These are phyloP conservation scores for Knoxdaviesia proteae DNA, from an alignment of 2,329 filamentous ascomycete species.

Conservation along the genomic window DNA sequence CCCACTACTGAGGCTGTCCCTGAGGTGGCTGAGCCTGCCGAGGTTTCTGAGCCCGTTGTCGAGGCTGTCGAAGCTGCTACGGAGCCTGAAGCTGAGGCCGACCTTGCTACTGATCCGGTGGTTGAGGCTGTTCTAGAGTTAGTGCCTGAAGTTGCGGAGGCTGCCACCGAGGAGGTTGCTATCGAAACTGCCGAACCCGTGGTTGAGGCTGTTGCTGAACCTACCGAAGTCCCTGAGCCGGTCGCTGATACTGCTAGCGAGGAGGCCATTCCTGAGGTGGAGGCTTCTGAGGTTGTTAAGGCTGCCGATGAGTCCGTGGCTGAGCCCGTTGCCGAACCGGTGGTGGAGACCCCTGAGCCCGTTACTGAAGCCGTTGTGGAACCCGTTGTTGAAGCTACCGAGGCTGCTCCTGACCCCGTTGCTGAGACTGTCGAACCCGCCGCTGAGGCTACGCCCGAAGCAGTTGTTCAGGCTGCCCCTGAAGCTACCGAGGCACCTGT, in stretches of 20 bases:
- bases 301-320: background rate
- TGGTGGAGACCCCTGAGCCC: background rate
- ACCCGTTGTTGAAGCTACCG: background rate
- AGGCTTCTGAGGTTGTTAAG: background rate
- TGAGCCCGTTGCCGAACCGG: background rate
- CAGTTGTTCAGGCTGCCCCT: background rate
- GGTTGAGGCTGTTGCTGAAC: background rate
- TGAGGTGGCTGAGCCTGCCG: background rate
- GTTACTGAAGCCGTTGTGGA: background rate
- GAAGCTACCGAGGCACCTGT: background rate
- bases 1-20: background rate
- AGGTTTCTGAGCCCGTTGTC: background rate
- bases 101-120: slow-evolving; percentile 1
- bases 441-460: background rate
- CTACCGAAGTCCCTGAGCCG: background rate
- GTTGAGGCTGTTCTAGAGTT: background rate
- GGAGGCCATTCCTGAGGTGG: slow-evolving; percentile 3
- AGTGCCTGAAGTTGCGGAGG: background rate
- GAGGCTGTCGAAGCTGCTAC: background rate
- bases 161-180: background rate
- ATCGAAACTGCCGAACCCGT: background rate
- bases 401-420: background rate
- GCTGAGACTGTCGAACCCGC: slow-evolving; percentile 1
- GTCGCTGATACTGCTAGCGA: background rate
- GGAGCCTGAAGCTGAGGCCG: background rate